A percentile compares a stretch with the other conserved stretches of the same genome.
Evolutionary conservation across 2,329 filamentous ascomycete species (phyloP).

Genomic region (Aspergillus neoniger): DNA sequence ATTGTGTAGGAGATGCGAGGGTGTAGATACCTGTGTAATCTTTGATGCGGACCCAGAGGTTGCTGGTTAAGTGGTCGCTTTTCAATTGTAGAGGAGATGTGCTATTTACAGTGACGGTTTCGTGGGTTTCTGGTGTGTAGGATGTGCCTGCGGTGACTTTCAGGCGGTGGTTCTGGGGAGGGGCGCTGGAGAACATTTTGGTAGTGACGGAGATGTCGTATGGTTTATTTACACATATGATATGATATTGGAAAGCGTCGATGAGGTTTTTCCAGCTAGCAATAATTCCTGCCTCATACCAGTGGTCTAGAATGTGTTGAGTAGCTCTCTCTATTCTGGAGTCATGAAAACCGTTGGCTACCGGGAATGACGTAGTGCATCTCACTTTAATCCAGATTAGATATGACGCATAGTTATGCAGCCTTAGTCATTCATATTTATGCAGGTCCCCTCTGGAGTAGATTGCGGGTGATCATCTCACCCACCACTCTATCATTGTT

Average conservation of each 20-base stretch:
- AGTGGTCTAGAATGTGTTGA: not conserved
- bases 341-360: not conserved
- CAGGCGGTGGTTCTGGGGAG: constrained; percentile 62
- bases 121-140: constrained; percentile 73
- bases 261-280: too few relatives aligned
- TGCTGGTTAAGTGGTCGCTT: constrained; percentile 64
- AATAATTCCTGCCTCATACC: not conserved
- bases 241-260: too few relatives aligned
- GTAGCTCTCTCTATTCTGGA: not conserved
- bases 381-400: not conserved
- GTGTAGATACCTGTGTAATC: constrained; percentile 51
- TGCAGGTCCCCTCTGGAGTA: not conserved
- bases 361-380: not conserved
- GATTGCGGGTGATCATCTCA: not conserved
- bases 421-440: not conserved
- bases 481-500: not conserved
- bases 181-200: constrained; percentile 1
- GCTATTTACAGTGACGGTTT: constrained; percentile 74
- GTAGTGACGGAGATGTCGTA: not conserved
- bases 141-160: constrained; percentile 76
- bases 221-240: not conserved
- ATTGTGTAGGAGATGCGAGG: too few relatives aligned
- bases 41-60: constrained; percentile 74
- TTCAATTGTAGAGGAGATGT: constrained; percentile 63
- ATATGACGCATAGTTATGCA: not conserved